phyloP scores from a whole-genome alignment of 148 eudicot species.

The Camellia japonica region DNA sequence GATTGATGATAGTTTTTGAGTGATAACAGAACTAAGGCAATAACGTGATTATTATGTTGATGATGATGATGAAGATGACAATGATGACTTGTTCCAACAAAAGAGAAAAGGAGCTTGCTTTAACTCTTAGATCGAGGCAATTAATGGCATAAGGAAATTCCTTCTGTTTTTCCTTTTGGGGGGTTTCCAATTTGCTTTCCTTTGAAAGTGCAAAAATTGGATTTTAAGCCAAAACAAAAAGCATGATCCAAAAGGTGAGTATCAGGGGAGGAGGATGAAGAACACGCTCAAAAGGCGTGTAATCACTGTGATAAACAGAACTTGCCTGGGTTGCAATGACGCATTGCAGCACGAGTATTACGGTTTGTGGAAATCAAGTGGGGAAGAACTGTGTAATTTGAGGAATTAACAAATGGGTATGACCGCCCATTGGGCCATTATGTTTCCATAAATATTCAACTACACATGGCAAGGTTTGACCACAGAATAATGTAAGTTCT shows the following conservation, averaged over 20 bases:
- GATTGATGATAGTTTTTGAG: conserved; percentile 9
- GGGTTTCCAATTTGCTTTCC: conserved; percentile 32
- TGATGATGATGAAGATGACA: conserved; percentile 19
- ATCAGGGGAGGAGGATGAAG: conserved; percentile 27
- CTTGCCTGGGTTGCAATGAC: background rate
- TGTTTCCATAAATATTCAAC: background rate
- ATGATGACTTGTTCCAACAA: conserved; percentile 21
- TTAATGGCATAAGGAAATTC: conserved; percentile 19
- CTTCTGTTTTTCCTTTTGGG: conserved; percentile 29
- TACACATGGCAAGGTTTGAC: background rate
- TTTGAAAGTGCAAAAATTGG: conserved; percentile 18
- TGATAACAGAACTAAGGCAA: conserved; percentile 7
- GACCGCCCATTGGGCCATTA: background rate
- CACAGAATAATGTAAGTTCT: background rate
- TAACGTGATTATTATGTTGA: conserved; percentile 15
- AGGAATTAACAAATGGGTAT: background rate
- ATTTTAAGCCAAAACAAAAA: conserved; percentile 24
- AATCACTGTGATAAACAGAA: background rate
- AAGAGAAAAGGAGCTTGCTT: conserved; percentile 44
- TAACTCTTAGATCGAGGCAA: conserved; percentile 49
- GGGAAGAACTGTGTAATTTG: conserved; percentile 1
- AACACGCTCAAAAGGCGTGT: background rate
- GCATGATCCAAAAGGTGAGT: conserved; percentile 19
- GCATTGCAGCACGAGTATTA: background rate
- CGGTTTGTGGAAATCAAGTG: background rate